A percentile compares a stretch with the other conserved stretches of the same genome.
Conservation (phyloP, 139 green algal species). For the Trebouxia sp. region DNA sequence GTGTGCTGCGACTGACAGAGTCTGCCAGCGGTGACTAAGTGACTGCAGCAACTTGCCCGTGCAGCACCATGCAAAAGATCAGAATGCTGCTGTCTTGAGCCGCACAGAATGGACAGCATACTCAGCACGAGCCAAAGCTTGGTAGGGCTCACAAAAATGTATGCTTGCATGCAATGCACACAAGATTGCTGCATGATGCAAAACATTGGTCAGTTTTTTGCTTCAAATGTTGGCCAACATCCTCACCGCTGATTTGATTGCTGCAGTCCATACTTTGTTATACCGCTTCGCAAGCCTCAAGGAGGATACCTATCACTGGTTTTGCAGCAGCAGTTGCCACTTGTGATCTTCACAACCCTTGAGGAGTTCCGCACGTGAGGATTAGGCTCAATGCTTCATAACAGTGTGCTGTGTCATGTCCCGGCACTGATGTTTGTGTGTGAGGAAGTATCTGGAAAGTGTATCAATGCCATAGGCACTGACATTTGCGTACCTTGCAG, state of each 20-base stretch:
- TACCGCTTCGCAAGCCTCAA: conserved; percentile 62
- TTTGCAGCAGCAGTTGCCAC: conserved; percentile 67
- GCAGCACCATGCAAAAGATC: conserved; percentile 12
- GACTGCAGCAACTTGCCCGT: background rate
- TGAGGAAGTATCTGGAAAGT: too few relatives aligned
- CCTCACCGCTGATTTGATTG: background rate
- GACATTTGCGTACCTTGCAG: conserved; percentile 25
- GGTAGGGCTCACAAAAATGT: background rate
- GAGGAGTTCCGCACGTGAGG: conserved; percentile 69
- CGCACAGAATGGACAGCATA: conserved; percentile 16
- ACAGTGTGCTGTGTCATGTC: background rate
- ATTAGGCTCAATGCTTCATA: background rate
- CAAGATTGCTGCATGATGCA: background rate
- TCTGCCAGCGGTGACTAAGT: background rate
- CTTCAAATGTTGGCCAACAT: too few relatives aligned
- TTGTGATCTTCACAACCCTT: conserved; percentile 69
- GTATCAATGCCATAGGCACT: background rate
- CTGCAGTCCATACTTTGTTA: conserved; percentile 70
- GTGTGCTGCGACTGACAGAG: background rate
- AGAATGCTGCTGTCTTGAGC: background rate
- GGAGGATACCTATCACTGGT: conserved; percentile 65
- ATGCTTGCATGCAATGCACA: background rate
- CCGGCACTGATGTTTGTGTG: background rate
- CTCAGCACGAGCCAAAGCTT: background rate
- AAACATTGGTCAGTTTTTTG: too few relatives aligned